phyloP scores from a whole-genome alignment of 345 rosid genomes.

The Acer negundo region DNA sequence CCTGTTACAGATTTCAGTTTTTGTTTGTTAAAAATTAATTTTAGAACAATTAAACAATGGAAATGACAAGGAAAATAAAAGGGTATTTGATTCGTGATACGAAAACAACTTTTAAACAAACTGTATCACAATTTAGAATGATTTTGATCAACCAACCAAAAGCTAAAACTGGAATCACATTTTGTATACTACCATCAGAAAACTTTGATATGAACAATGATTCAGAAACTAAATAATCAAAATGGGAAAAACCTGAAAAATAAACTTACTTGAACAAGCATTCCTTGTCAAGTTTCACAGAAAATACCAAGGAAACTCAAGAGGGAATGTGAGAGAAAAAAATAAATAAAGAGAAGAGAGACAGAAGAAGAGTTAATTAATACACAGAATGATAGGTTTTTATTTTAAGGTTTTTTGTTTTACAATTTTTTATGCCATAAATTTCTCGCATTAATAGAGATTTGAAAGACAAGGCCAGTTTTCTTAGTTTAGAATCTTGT shows the following conservation, averaged over 20 bases:
- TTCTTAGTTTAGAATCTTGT: not conserved
- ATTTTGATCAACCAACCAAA: no score
- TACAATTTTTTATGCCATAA: not conserved
- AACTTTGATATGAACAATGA: not conserved
- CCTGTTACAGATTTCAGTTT: conserved; percentile 22
- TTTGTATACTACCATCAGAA: no score
- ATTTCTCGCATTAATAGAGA: conserved; percentile 37
- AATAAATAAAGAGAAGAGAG: not conserved
- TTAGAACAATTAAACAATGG: not conserved
- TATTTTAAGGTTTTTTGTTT: not conserved
- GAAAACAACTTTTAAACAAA: not conserved
- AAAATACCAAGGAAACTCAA: conserved; percentile 27
- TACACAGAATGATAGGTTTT: not conserved
- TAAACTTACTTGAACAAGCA: conserved; percentile 5
- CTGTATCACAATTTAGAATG: no score
- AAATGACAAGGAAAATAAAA: not conserved
- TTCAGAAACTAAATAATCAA: not conserved
- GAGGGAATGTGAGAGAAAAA: conserved; percentile 29
- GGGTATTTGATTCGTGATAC: not conserved
- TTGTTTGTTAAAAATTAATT: not conserved
- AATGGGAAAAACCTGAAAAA: not conserved
- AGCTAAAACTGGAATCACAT: no score
- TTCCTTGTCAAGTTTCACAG: conserved; percentile 43
- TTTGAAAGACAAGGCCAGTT: conserved; percentile 10
- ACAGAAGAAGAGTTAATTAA: conserved; percentile 5